Evolutionary conservation across 202 grass and related monocot species (phyloP), one percentile per base, ranked within the genome.

Genomic region (Schoenoplectus triqueter): DNA sequence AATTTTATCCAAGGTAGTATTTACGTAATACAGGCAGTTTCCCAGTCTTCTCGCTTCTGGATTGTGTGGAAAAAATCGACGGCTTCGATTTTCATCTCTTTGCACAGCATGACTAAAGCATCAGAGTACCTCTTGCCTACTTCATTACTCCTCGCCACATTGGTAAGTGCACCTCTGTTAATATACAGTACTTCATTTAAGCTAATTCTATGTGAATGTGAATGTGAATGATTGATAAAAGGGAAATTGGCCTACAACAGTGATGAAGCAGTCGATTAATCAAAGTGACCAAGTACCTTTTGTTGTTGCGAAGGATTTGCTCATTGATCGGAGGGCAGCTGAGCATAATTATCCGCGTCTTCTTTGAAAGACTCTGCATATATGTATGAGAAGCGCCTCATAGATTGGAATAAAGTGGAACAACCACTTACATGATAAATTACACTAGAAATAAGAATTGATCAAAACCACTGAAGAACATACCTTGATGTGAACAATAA

Each of bases 271-370:
- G 7, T 10, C 19, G 20, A 65, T 20, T 65, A 65, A 59, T 11
- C 10, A 51, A 66, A 9, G 13, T 46, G 8, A 13, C 17, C 0
- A 59, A 50, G 13, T 19, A 93, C 92, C 88, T 92, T 15, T 65
- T 90, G 55, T 77, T 82, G 46, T 77, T 84, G 0, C 44, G 85
- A 73, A 92, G 90, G 69, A 84, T 80, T 74, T 91, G 85, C 88
- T 97, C 94, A 7, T 94, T 94, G 21, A 94, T 61, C 55, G 92
- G 94, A 48, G 94, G 94, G 44, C 94, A 94, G 73, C 87, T 92
- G n/a, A 97, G 88, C 88, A 94, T 92, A 72, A 97, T 92, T 20
- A 97, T 67, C 6, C 85, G 90, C 10, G 87, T 94, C 51, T 85
- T 90, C 41, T 92, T 64, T 39, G 92, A 92, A 8, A 97, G 84